Conservation (phyloP, 78 protist species). For the Mastigamoeba balamuthi region DNA sequence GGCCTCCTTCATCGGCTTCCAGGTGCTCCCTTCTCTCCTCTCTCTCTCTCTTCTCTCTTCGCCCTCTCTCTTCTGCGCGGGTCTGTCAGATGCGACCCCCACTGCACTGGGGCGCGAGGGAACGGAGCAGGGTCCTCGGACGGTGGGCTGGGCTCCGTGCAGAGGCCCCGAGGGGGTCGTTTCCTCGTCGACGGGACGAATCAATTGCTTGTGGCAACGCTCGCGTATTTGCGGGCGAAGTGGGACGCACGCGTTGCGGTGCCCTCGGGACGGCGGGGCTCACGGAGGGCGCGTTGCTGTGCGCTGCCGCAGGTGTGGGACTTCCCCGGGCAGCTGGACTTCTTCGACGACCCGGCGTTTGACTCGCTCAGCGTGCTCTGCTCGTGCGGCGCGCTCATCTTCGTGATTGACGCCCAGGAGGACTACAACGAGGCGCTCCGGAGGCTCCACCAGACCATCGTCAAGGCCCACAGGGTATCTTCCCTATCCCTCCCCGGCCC, state of each 20-base stretch:
- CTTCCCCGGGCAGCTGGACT: slow-evolving; percentile 87
- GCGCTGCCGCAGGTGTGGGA: slow-evolving; percentile 92
- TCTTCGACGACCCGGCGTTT: slow-evolving; percentile 54
- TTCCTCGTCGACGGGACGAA: too few species aligned
- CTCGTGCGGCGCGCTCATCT: slow-evolving; percentile 87
- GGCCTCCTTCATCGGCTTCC: neutral
- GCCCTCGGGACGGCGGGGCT: too few species aligned
- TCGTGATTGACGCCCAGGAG: slow-evolving; percentile 90
- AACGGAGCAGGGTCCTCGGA: too few species aligned
- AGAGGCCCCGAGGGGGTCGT: too few species aligned
- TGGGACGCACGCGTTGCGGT: too few species aligned
- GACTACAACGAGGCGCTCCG: slow-evolving; percentile 40
- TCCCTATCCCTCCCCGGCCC: neutral
- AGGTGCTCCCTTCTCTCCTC: neutral
- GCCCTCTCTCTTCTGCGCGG: neutral
- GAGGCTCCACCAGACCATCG: slow-evolving; percentile 47
- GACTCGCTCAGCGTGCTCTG: slow-evolving; percentile 62
- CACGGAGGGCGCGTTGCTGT: too few species aligned
- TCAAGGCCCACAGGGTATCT: slow-evolving; percentile 36
- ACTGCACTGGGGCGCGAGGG: too few species aligned
- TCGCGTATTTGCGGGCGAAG: too few species aligned
- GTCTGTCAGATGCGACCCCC: slow-evolving; percentile 66
- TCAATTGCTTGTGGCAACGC: too few species aligned
- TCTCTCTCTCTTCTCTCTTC: neutral
- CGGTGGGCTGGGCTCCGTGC: too few species aligned